Evolutionary conservation across 2,329 filamentous ascomycete genomes (phyloP), one percentile per base, ranked within the genome.

Genomic region (Venturia aucupariae): DNA sequence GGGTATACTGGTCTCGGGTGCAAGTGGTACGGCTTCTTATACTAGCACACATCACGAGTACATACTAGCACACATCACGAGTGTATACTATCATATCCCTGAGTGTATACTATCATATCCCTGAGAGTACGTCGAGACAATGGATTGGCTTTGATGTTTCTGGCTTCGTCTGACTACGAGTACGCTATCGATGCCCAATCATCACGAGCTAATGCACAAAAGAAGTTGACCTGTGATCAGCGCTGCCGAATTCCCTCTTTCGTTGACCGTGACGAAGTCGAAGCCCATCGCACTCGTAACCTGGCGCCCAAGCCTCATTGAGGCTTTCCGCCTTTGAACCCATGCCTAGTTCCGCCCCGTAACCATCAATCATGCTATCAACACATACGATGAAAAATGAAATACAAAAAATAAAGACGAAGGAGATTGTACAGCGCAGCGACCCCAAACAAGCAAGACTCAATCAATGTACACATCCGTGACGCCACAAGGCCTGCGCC

Each of bases 401-500:
- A 57, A 35, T 4, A 7, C 1, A 32, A 54, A 32, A 54, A 1
- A n/a, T 7, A 48, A 22, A n/a, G 19, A 22, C 3, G 7, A 27
- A 22, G 5, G 10, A 4, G 15, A 42, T 41, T 42, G 35, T 32
- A 42, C 38, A 61, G 59, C 42, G 27, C 55, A 44, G 38, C 51
- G 19, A 35, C 27, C 51, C 24, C 8, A 11, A 15, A n/a, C n/a
- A n/a, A n/a, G n/a, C 15, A 55, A 54, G 48, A 54, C 48, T 35
- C 51, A 13, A 35, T 55, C 17, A 35, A 35, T 22, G 51, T 35
- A 57, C 30, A 57, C 51, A 38, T 30, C 46, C 51, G 30, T 57
- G 51, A 57, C 51, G 51, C 51, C 51, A 57, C 51, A 57, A 57
- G 27, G 51, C 51, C 51, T 57, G 51, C 51, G 51, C 51, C 30